These are phyloP conservation scores for Candida caryicola DNA, from an alignment of 805 yeast species.

Conservation along the genomic window DNA sequence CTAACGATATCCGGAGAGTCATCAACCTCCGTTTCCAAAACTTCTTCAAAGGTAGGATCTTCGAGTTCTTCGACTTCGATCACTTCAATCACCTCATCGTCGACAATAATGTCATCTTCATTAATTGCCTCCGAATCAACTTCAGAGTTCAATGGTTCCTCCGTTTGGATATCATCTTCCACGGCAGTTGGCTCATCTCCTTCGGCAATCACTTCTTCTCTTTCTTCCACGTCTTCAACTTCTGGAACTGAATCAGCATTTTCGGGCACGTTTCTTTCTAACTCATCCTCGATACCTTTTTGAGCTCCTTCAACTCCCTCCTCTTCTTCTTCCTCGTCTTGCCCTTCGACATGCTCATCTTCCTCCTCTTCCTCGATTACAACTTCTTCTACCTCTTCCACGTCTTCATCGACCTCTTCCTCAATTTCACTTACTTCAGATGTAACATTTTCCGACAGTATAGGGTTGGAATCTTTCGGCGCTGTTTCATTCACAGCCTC, in stretches of 20 bases:
- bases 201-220: slow-evolving; percentile 2
- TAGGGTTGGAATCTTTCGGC: no score
- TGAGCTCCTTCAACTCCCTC: background rate
- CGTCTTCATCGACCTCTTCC: slow-evolving; percentile 6
- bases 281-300: background rate
- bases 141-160: slow-evolving; percentile 6
- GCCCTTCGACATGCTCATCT: slow-evolving; percentile 9
- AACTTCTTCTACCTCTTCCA: background rate
- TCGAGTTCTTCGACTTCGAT: background rate
- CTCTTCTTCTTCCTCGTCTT: slow-evolving; percentile 2
- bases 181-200: slow-evolving; percentile 4
- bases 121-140: slow-evolving; percentile 4
- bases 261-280: background rate
- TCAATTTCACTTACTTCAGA: no score
- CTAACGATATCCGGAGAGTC: background rate
- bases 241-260: slow-evolving; percentile 2
- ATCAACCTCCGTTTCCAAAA: slow-evolving; percentile 3
- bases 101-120: background rate
- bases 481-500: no score
- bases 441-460: background rate
- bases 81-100: no score
- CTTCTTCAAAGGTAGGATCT: background rate
- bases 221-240: slow-evolving; percentile 3
- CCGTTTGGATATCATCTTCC: slow-evolving; percentile 2
- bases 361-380: slow-evolving; percentile 7